Percentiles rank a stretch among this genome's conserved stretches.
These are phyloP conservation scores for Boletus subluridellus DNA, from an alignment of 1,284 basidiomycete species.

Conservation along the genomic window DNA sequence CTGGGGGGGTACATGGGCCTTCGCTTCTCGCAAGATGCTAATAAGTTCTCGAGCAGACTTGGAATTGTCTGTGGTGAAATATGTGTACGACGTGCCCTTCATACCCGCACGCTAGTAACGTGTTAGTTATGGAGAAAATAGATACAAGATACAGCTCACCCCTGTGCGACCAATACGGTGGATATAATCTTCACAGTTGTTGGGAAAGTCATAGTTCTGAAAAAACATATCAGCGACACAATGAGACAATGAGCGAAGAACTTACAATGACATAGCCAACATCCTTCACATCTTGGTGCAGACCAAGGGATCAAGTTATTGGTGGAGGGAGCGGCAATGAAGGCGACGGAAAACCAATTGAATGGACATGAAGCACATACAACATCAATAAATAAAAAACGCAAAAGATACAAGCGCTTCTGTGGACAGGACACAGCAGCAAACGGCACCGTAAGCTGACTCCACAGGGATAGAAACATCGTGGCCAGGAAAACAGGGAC, in stretches of 20 bases:
- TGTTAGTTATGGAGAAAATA: constrained; percentile 1
- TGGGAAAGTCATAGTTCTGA: constrained; percentile 95
- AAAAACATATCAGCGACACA: constrained; percentile 23
- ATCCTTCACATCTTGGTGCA: constrained; percentile 84
- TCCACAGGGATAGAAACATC: constrained; percentile 27
- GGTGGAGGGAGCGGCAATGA: constrained; percentile 36
- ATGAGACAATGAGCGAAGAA: constrained; percentile 23
- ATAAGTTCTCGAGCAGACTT: constrained; percentile 93
- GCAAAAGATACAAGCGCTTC: constrained; percentile 55
- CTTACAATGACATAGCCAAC: constrained; percentile 88
- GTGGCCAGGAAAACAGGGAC: constrained; percentile 26
- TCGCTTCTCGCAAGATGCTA: constrained; percentile 86
- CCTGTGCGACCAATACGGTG: constrained; percentile 91
- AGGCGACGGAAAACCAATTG: constrained; percentile 35
- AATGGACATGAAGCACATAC: constrained; percentile 40
- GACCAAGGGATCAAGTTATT: constrained; percentile 30
- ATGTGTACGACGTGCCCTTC: constrained; percentile 91
- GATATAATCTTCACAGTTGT: constrained; percentile 93
- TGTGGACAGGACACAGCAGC: constrained; percentile 37
- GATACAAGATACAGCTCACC: constrained; percentile 40
- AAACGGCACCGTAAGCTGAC: constrained; percentile 15
- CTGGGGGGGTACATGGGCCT: constrained; percentile 83
- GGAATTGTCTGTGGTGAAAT: constrained; percentile 94
- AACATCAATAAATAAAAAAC: constrained; percentile 54
- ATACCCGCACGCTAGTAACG: constrained; percentile 72